Evolutionary conservation across 2,329 filamentous ascomycete species (phyloP).

Genomic region (Paramyrothecium sp.): DNA sequence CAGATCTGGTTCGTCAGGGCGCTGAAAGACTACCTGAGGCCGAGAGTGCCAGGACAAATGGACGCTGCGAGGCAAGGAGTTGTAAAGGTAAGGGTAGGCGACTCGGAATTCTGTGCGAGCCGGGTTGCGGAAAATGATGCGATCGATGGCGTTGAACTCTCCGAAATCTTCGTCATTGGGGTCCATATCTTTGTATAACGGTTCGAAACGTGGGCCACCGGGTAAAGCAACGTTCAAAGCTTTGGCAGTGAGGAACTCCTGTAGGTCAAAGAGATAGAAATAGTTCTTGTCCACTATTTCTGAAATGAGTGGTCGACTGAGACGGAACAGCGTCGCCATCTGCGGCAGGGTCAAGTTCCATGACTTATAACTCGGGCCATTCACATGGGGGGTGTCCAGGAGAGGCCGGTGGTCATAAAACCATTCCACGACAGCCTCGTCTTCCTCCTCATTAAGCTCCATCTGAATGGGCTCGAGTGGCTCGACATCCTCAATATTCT

Average conservation of each 20-base stretch:
- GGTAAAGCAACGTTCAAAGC: constrained; percentile 95
- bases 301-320: constrained; percentile 86
- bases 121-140: constrained; percentile 95
- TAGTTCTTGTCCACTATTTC: constrained; percentile 96
- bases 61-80: constrained; percentile 91
- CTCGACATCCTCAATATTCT: constrained; percentile 98
- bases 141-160: constrained; percentile 98
- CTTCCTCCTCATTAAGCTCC: constrained; percentile 93
- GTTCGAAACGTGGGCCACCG: constrained; percentile 95
- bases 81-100: constrained; percentile 92
- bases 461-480: constrained; percentile 97
- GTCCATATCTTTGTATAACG: constrained; percentile 96
- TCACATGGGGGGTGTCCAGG: constrained; percentile 88
- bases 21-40: constrained; percentile 88
- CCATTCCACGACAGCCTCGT: constrained; percentile 90
- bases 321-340: constrained; percentile 91
- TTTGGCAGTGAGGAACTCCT: constrained; percentile 94
- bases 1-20: constrained; percentile 81
- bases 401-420: constrained; percentile 94
- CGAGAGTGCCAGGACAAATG: constrained; percentile 91
- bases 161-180: constrained; percentile 99
- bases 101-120: constrained; percentile 96
- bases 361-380: constrained; percentile 91
- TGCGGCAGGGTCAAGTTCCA: constrained; percentile 94
- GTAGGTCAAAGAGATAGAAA: constrained; percentile 94